Percentiles rank a stretch among this genome's conserved stretches.
Evolutionary conservation across 805 yeast genomes (phyloP).

Genomic region (Metschnikowia shivogae): DNA sequence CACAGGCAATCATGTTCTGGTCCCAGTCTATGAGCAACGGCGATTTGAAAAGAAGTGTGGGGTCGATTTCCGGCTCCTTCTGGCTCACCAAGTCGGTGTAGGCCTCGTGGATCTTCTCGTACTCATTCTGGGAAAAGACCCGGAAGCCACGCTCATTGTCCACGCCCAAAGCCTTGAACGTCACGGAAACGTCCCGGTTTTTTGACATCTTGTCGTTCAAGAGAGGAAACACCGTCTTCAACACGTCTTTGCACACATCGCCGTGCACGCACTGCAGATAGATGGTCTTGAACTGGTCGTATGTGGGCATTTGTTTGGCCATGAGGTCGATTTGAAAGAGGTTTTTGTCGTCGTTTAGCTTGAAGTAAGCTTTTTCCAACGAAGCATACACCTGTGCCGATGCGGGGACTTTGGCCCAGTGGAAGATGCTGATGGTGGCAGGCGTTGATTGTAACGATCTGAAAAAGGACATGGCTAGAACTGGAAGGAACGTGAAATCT

Average conservation of each 20-base stretch:
- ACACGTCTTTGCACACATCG: conserved; percentile 20
- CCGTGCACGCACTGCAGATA: conserved; percentile 25
- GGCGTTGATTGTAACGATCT: conserved; percentile 40
- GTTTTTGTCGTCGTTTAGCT: conserved; percentile 27
- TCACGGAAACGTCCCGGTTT: conserved; percentile 18
- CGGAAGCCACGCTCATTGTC: conserved; percentile 23
- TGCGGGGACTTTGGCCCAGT: conserved; percentile 32
- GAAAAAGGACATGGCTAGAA: conserved; percentile 34
- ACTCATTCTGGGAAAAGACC: conserved; percentile 36
- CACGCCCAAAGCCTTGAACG: conserved; percentile 22
- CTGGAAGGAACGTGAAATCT: neutral
- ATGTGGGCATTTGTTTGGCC: conserved; percentile 40
- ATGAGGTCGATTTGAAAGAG: conserved; percentile 35
- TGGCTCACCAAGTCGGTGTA: conserved; percentile 24
- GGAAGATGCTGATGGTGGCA: conserved; percentile 40
- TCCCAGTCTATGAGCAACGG: conserved; percentile 47
- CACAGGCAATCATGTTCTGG: conserved; percentile 38
- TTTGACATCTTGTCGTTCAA: conserved; percentile 23
- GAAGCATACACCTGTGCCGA: conserved; percentile 28
- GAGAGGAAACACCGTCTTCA: conserved; percentile 36
- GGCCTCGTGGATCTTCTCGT: conserved; percentile 35
- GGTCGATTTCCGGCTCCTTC: conserved; percentile 25
- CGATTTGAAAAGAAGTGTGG: conserved; percentile 34
- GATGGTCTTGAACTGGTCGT: conserved; percentile 34
- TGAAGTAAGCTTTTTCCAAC: conserved; percentile 28